Percentiles rank a stretch among this genome's conserved stretches.
phyloP scores from a whole-genome alignment of 106 monocot genomes.

The Cymbidium sinense region DNA sequence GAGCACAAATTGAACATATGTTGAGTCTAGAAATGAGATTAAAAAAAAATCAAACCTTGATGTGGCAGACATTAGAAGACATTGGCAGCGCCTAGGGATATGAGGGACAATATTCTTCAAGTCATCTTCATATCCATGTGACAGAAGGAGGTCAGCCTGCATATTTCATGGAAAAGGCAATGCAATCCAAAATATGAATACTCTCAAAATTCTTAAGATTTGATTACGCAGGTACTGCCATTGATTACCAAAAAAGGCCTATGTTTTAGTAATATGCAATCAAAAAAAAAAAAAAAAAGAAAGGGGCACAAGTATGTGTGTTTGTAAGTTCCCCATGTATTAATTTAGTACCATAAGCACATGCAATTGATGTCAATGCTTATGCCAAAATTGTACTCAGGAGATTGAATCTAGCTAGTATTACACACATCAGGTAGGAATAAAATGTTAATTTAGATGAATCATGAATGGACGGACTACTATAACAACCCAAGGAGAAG shows the following conservation, averaged over 20 bases:
- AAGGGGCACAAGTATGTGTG: background rate
- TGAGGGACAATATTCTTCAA: conserved; percentile 58
- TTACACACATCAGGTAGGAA: too few species aligned
- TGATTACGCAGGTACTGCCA: background rate
- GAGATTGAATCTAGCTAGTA: too few species aligned
- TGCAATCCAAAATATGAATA: background rate
- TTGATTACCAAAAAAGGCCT: background rate
- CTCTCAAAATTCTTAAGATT: background rate
- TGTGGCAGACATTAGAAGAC: conserved; percentile 89
- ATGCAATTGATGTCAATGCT: too few species aligned
- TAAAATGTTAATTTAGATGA: background rate
- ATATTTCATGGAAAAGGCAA: conserved; percentile 9
- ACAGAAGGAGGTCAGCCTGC: conserved; percentile 80
- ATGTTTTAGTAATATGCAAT: background rate
- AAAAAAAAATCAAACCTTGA: conserved; percentile 43
- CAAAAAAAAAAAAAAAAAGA: background rate
- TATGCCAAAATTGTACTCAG: too few species aligned
- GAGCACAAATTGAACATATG: background rate
- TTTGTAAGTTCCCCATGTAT: background rate
- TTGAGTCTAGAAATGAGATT: background rate
- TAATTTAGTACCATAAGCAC: too few species aligned
- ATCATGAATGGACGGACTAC: background rate
- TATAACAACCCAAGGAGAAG: background rate
- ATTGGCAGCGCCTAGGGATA: conserved; percentile 69
- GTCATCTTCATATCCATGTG: conserved; percentile 83